phyloP scores from a whole-genome alignment of 345 rosid species.

The Clarkia xantiana region DNA sequence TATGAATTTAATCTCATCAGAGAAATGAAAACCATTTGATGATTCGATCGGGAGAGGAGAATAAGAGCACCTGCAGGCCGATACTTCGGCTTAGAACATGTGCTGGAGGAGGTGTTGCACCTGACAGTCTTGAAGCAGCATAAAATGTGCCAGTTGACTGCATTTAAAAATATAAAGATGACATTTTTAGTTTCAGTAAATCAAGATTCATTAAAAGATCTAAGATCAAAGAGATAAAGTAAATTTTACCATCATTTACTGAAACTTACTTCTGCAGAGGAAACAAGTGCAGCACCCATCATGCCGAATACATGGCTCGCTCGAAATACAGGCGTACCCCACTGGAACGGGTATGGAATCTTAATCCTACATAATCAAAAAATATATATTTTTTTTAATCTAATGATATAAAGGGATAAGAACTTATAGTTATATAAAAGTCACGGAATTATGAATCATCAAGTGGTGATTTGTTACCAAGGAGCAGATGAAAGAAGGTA shows the following conservation, averaged over 20 bases:
- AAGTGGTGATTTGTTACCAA: slow-evolving; percentile 33
- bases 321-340: slow-evolving; percentile 92
- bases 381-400: slow-evolving; percentile 1
- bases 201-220: neutral
- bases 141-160: slow-evolving; percentile 76
- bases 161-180: slow-evolving; percentile 10
- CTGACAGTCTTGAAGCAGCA: slow-evolving; percentile 82
- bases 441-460: no score
- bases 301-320: slow-evolving; percentile 94
- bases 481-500: slow-evolving; percentile 66
- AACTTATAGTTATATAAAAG: no score
- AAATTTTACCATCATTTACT: no score
- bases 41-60: neutral
- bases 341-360: slow-evolving; percentile 87
- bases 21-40: no score
- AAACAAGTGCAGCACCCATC: slow-evolving; percentile 86
- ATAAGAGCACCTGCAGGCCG: slow-evolving; percentile 59
- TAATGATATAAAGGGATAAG: no score
- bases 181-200: neutral
- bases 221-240: no score
- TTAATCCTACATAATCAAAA: slow-evolving; percentile 63
- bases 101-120: slow-evolving; percentile 95
- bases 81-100: slow-evolving; percentile 76
- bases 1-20: neutral
- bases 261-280: slow-evolving; percentile 66